phyloP scores from a whole-genome alignment of 805 yeast species.

The Nakazawaea ishiwadae region DNA sequence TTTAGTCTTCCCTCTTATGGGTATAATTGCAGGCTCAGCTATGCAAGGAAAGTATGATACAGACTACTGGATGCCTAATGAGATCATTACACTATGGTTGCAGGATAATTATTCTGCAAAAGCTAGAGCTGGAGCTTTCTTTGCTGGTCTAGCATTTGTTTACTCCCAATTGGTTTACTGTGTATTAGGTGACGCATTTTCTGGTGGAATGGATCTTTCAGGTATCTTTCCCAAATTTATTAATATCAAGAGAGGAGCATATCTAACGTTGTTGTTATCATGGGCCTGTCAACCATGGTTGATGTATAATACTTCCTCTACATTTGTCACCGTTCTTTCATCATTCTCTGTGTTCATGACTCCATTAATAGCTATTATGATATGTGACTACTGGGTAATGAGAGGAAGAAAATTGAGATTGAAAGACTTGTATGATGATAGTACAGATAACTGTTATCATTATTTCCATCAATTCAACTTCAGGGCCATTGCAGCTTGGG shows the following conservation, averaged over 20 bases:
- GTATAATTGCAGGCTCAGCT: conserved; percentile 41
- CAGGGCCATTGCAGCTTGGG: conserved; percentile 34
- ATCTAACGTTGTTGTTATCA: conserved; percentile 30
- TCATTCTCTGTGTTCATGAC: conserved; percentile 36
- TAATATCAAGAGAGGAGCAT: conserved; percentile 41
- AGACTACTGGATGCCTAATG: conserved; percentile 42
- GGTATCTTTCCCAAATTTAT: conserved; percentile 42
- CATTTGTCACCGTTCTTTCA: conserved; percentile 30
- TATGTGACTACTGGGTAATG: conserved; percentile 34
- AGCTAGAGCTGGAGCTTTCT: conserved; percentile 44
- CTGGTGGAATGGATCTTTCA: conserved; percentile 48
- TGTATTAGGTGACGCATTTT: conserved; percentile 33
- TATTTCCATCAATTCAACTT: conserved; percentile 38
- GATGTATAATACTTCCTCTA: conserved; percentile 29
- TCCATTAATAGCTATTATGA: conserved; percentile 32
- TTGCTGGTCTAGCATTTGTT: conserved; percentile 33
- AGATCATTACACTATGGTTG: conserved; percentile 35
- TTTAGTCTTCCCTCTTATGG: conserved; percentile 40
- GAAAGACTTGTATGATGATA: conserved; percentile 32
- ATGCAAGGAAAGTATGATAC: conserved; percentile 33
- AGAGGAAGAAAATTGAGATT: conserved; percentile 34
- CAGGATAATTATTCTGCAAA: conserved; percentile 29
- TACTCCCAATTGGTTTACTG: conserved; percentile 36
- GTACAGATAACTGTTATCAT: conserved; percentile 29
- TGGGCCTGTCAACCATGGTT: conserved; percentile 38